Base-by-base conservation (phyloP, 2,329 filamentous ascomycete species). In the Penicillium capsulatum region DNA sequence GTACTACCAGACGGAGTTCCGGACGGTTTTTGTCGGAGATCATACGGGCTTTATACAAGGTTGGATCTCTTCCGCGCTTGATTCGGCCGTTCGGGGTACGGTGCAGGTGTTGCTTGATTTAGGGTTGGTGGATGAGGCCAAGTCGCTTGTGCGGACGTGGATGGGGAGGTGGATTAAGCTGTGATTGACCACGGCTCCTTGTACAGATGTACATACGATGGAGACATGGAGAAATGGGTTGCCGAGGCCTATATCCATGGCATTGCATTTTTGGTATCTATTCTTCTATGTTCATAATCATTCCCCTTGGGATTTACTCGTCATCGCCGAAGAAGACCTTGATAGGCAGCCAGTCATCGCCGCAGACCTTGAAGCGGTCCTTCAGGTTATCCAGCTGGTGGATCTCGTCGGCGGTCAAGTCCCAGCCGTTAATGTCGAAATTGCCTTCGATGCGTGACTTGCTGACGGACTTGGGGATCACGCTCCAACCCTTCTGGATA, bases 291-390 rank as follows among this genome's bases (percentile, higher is more conserved):
- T 55, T 47, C 37, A 35, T 48, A 26, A 51, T 50, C 15, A 13
- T 38, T 58, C 11, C n/a, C 4, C 6, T 15, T 6, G 5, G n/a
- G 5, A 37, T 57, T 59, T 79, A 89, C 71, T 90, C 84, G 57
- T 89, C 84, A 55, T 90, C 84, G 6, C 84, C 84, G 60, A 87
- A 87, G 74, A 92, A 92, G 24, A 91, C 84, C 74, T 81, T 83
- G 45, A 85, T 66, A 0, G 85, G 86, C 38, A 69, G 54, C 81
- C 84, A 91, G 17, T 60, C 67, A 60, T 91, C 87, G 24, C 75
- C 76, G 59, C 85, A 92, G 47, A 88, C 82, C 78, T 89, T 94
- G 75, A 90, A 91, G 35, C 87, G 79, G 45, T 86, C 83, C 57
- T 77, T 73, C 38, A 91, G 74, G 55, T 68, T 75, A 57, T 80